Base-by-base conservation (phyloP, 192 early-diverging fungal species). In the Coemansia sp. region DNA sequence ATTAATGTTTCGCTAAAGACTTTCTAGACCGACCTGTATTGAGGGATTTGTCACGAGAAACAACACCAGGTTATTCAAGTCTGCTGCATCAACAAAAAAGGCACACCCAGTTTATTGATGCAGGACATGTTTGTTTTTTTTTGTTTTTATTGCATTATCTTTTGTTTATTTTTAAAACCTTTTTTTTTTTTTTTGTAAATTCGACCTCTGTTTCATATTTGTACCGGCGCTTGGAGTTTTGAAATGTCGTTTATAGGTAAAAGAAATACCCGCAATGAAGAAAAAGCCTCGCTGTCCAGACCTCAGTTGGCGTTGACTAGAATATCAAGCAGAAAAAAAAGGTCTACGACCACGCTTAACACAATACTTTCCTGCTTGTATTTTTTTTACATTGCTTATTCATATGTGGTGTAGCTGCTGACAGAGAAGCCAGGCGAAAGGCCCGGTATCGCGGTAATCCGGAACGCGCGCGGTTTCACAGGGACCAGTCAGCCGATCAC, bases 391-490 rank as follows among this genome's bases (percentile, higher is more conserved):
- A n/a, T n/a, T 14, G 4, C 0, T 34, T 60, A 5, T 2, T 38
- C 39, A 17, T 20, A 4, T 61, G 53, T 11, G 32, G 22, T n/a
- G 56, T 39, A 60, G 68, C 43, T 56, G 67, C 33, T 18, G 70
- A 70, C 39, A 68, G 80, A 41, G 75, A 82, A 7, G 80, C 69
- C 14, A 66, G 69, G 17, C 74, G 80, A 43, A 71, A 65, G 33
- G 80, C 80, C 8, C 71, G 80, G 55, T 68, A 77, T 51, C 68
- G 80, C 38, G 80, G 80, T 14, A 82, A 82, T 34, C 80, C 80
- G 22, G 80, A 76, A 18, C 71, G 75, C 17, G 72, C 71, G 11
- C 71, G 80, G 15, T 82, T 74, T 51, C 80, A 70, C 45, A 57
- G 80, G n/a, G 65, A 71, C 48, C 34, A 52, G 15, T 55, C 45